Percentiles rank a stretch among this genome's conserved stretches.
phyloP scores from a whole-genome alignment of 2,329 filamentous ascomycete species.

The Fusarium musae region DNA sequence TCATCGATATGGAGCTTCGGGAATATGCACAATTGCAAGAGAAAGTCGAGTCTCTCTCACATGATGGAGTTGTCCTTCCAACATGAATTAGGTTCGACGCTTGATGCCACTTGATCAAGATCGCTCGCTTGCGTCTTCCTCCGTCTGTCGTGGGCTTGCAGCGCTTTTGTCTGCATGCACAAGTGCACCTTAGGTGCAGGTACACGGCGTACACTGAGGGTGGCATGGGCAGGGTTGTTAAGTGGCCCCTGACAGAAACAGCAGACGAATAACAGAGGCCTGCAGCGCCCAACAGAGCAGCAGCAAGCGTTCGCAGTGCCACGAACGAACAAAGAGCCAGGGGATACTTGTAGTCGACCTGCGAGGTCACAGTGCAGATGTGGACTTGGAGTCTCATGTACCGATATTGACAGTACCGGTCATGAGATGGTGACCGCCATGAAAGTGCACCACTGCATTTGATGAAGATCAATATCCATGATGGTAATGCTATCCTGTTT shows the following conservation, averaged over 20 bases:
- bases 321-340: conserved; percentile 21
- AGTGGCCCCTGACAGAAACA: conserved; percentile 35
- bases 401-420: conserved; percentile 17
- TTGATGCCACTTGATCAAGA: conserved; percentile 1
- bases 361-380: conserved; percentile 34
- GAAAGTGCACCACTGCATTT: conserved; percentile 23
- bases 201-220: conserved; percentile 35
- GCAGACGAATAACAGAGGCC: conserved; percentile 36
- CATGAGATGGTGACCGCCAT: conserved; percentile 38
- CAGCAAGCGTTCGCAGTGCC: conserved; percentile 25
- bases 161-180: conserved; percentile 37
- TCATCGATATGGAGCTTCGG: conserved; percentile 3
- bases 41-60: neutral
- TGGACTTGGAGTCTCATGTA: conserved; percentile 25
- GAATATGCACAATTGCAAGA: neutral
- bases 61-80: conserved; percentile 10
- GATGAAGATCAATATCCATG: conserved; percentile 40
- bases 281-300: conserved; percentile 24
- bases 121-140: conserved; percentile 26
- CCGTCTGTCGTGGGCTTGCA: conserved; percentile 23
- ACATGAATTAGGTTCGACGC: neutral
- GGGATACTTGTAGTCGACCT: conserved; percentile 16
- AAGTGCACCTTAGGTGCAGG: conserved; percentile 43
- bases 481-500: conserved; percentile 30
- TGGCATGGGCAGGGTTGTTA: conserved; percentile 31